phyloP scores from a whole-genome alignment of 495 filamentous ascomycete species.

The Aspergillus nanangensis region DNA sequence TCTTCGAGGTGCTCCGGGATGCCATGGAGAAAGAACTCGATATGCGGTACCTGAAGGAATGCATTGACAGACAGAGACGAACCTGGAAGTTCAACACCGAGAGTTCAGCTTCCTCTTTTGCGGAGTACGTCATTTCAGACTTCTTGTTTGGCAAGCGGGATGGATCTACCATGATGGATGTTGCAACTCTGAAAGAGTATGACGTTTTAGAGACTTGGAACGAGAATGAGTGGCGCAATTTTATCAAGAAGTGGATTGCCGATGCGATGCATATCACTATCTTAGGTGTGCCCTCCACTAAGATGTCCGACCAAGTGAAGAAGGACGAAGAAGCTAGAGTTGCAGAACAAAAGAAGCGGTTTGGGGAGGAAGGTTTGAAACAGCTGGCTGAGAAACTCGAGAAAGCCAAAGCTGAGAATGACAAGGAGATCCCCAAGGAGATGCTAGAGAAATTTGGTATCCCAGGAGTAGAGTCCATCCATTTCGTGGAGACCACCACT shows the following conservation, averaged over 20 bases:
- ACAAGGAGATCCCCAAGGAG: conserved; percentile 71
- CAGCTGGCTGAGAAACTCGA: conserved; percentile 71
- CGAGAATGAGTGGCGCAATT: conserved; percentile 76
- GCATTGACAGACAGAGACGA: conserved; percentile 70
- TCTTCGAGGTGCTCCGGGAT: conserved; percentile 79
- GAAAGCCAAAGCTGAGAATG: conserved; percentile 73
- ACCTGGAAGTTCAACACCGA: conserved; percentile 78
- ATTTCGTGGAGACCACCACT: conserved; percentile 86
- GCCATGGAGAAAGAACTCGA: conserved; percentile 76
- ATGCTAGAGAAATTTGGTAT: conserved; percentile 76
- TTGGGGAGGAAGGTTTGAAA: conserved; percentile 65
- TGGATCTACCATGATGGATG: conserved; percentile 69
- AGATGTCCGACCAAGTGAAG: conserved; percentile 68
- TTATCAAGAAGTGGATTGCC: conserved; percentile 77
- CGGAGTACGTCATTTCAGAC: conserved; percentile 78
- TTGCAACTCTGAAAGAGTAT: conserved; percentile 67
- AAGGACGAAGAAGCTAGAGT: conserved; percentile 59
- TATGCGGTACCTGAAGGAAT: conserved; percentile 84
- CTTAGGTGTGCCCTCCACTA: conserved; percentile 74
- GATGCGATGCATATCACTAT: conserved; percentile 84
- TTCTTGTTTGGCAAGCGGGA: conserved; percentile 86
- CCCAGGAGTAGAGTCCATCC: conserved; percentile 79
- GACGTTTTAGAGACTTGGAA: conserved; percentile 74
- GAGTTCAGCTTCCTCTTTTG: conserved; percentile 66
- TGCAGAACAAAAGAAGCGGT: conserved; percentile 50